Conservation (phyloP, 2,329 filamentous ascomycete species). For the Sphaerulina vaccinii region DNA sequence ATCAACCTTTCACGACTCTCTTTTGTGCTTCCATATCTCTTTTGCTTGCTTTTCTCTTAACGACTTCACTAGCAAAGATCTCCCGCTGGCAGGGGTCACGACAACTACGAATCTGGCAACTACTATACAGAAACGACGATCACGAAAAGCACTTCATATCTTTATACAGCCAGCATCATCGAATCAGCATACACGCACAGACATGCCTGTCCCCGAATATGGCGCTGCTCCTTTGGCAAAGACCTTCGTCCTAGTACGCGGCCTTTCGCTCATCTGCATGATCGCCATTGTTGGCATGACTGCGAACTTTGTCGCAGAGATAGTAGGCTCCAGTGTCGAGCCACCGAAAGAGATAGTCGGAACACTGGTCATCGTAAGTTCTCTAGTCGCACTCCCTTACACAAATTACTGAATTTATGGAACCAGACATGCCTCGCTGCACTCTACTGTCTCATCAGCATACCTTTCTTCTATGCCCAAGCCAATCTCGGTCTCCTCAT, state of each 20-base stretch:
- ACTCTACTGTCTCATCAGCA: constrained; percentile 67
- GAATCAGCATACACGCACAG: constrained; percentile 26
- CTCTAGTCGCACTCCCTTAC: not conserved
- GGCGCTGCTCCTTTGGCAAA: constrained; percentile 68
- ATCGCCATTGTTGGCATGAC: constrained; percentile 76
- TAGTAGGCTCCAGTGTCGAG: constrained; percentile 63
- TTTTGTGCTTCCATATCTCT: constrained; percentile 14
- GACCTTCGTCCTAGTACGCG: constrained; percentile 72
- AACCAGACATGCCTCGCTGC: constrained; percentile 70
- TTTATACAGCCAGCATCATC: not conserved
- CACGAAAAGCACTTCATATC: constrained; percentile 14
- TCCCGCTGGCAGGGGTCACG: constrained; percentile 30
- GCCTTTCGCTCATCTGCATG: constrained; percentile 69
- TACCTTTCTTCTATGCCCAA: constrained; percentile 78
- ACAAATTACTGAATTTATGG: not conserved
- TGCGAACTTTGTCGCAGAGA: constrained; percentile 77
- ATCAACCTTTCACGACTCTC: constrained; percentile 19
- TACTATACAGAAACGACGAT: constrained; percentile 9
- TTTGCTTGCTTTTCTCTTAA: constrained; percentile 1
- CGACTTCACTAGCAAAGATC: constrained; percentile 14
- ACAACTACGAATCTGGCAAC: constrained; percentile 12
- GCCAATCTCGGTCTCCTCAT: constrained; percentile 75
- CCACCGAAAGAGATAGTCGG: constrained; percentile 73
- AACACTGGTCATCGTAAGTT: constrained; percentile 74
- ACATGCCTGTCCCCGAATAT: constrained; percentile 58